Conservation (phyloP, 768 basidiomycete genomes). For the Pleurotus platypus region DNA sequence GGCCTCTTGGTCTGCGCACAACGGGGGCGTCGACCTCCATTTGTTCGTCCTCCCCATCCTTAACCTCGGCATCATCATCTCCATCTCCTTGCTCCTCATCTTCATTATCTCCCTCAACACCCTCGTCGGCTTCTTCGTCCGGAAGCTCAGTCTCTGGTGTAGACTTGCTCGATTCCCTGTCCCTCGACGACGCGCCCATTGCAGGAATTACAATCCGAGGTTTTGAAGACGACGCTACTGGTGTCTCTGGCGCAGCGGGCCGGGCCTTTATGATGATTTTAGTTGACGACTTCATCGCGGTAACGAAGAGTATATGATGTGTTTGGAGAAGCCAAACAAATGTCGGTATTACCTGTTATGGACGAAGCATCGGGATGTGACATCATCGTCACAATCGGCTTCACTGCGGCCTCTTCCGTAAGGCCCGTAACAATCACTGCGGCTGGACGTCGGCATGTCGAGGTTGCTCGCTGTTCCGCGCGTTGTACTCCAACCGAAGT, state of each 20-base stretch:
- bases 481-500: too few species aligned
- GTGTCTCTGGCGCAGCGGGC: conserved; percentile 16
- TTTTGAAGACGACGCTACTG: conserved; percentile 17
- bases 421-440: too few species aligned
- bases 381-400: too few species aligned
- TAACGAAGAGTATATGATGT: not conserved
- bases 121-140: conserved; percentile 27
- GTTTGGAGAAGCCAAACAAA: not conserved
- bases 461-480: too few species aligned
- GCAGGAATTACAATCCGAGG: conserved; percentile 17
- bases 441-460: too few species aligned
- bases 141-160: conserved; percentile 13
- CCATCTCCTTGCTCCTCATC: conserved; percentile 10
- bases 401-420: too few species aligned
- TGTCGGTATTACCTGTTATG: too few species aligned
- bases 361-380: too few species aligned
- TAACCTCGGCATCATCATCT: conserved; percentile 29
- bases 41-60: conserved; percentile 18
- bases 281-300: conserved; percentile 18
- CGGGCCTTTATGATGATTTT: conserved; percentile 53
- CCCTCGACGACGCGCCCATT: conserved; percentile 16
- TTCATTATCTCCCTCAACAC: conserved; percentile 28
- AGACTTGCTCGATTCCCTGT: conserved; percentile 13
- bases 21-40: conserved; percentile 19
- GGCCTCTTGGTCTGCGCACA: conserved; percentile 32